Evolutionary conservation across 805 yeast genomes (phyloP).

Genomic region (Ogataea saltuana): DNA sequence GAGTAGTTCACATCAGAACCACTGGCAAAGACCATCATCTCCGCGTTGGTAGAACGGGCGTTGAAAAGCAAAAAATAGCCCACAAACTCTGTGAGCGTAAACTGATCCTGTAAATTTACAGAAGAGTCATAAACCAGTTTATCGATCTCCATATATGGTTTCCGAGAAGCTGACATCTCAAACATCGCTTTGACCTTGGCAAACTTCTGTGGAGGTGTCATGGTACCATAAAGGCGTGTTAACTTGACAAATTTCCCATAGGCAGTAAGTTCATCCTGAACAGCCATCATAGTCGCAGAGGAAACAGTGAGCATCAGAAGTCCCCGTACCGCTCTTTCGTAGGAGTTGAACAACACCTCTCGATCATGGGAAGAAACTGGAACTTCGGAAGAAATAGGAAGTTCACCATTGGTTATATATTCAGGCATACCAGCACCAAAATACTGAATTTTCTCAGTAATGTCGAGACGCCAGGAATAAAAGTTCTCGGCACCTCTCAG

Average conservation of each 20-base stretch:
- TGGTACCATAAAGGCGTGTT: neutral
- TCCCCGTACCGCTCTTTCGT: neutral
- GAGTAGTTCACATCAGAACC: neutral
- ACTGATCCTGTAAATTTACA: conserved; percentile 1
- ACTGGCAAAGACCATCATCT: conserved; percentile 2
- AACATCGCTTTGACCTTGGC: neutral
- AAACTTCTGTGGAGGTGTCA: neutral
- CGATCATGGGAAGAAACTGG: neutral
- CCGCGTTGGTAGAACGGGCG: neutral
- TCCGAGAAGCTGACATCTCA: neutral
- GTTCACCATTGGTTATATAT: neutral
- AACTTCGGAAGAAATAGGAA: neutral
- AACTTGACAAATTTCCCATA: neutral
- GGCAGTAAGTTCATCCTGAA: neutral
- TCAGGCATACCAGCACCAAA: conserved; percentile 1
- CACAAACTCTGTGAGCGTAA: neutral
- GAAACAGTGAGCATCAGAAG: neutral
- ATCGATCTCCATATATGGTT: neutral
- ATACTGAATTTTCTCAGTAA: neutral
- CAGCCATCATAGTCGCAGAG: neutral
- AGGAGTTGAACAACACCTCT: neutral
- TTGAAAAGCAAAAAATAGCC: neutral
- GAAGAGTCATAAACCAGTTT: too few species aligned
- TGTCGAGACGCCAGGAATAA: neutral
- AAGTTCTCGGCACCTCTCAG: neutral